Percentiles rank a stretch among this genome's conserved stretches.
phyloP scores from a whole-genome alignment of 345 rosid species.

The Lumnitzera racemosa region DNA sequence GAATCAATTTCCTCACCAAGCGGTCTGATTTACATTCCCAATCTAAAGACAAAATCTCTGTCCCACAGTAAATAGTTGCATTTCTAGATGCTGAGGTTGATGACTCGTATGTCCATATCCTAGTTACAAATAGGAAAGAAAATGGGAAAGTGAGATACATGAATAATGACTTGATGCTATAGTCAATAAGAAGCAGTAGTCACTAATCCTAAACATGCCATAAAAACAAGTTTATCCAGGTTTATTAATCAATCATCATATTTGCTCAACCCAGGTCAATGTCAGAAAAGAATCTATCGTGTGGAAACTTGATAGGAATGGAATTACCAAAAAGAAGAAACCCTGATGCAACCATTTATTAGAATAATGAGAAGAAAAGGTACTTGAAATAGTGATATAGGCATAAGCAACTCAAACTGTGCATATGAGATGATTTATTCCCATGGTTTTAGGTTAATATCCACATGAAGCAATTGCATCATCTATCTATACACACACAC shows the following conservation, averaged over 20 bases:
- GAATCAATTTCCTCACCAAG: conserved; percentile 33
- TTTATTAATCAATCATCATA: no score
- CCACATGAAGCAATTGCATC: no score
- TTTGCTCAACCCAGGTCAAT: no score
- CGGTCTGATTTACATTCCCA: conserved; percentile 83
- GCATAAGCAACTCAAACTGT: neutral
- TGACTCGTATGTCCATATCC: conserved; percentile 75
- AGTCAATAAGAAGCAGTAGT: no score
- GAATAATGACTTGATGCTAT: conserved; percentile 7
- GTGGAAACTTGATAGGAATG: no score
- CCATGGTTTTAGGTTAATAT: no score
- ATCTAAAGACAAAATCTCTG: conserved; percentile 66
- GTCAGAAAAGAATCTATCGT: no score
- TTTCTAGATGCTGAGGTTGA: conserved; percentile 63
- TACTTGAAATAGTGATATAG: neutral
- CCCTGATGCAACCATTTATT: neutral
- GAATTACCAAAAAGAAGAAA: neutral
- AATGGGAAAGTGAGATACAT: conserved; percentile 1
- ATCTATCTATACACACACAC: no score
- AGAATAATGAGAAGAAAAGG: neutral
- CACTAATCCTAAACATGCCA: no score
- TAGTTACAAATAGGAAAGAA: conserved; percentile 8
- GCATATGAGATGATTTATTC: no score
- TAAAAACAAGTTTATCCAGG: no score
- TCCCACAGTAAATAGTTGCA: conserved; percentile 72